Conservation (phyloP, 2,329 filamentous ascomycete genomes). For the Ophiostoma triangulosporum region DNA sequence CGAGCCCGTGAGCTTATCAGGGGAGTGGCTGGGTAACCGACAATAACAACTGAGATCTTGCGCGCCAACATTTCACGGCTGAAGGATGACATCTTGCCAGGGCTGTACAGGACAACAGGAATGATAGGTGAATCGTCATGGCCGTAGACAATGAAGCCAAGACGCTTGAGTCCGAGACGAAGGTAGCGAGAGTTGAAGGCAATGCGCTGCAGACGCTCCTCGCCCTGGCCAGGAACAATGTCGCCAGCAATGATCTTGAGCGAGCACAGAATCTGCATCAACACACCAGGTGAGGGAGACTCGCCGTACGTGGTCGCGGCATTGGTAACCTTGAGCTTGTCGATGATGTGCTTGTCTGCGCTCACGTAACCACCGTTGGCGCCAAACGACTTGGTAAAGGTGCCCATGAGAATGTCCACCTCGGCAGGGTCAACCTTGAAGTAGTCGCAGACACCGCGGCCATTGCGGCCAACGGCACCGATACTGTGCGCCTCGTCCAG, state of each 20-base stretch:
- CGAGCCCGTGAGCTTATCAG: constrained; percentile 88
- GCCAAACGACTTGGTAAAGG: constrained; percentile 94
- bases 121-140: constrained; percentile 98
- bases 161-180: constrained; percentile 89
- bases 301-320: constrained; percentile 80
- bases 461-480: constrained; percentile 76
- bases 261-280: constrained; percentile 80
- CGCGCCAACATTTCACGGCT: constrained; percentile 97
- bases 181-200: constrained; percentile 98
- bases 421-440: constrained; percentile 80
- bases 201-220: constrained; percentile 87
- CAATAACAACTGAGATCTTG: constrained; percentile 94
- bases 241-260: constrained; percentile 84
- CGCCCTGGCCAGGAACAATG: constrained; percentile 75
- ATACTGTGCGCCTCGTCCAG: constrained; percentile 95
- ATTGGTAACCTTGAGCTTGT: constrained; percentile 78
- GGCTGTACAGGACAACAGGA: constrained; percentile 87
- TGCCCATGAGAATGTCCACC: constrained; percentile 95
- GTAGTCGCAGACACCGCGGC: constrained; percentile 93
- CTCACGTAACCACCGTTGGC: constrained; percentile 95
- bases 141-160: constrained; percentile 92
- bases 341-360: constrained; percentile 78
- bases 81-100: constrained; percentile 97
- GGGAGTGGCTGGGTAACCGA: constrained; percentile 92
- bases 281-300: constrained; percentile 71